Evolutionary conservation across 805 yeast species (phyloP).

Genomic region (Schwanniomyces yamadae): DNA sequence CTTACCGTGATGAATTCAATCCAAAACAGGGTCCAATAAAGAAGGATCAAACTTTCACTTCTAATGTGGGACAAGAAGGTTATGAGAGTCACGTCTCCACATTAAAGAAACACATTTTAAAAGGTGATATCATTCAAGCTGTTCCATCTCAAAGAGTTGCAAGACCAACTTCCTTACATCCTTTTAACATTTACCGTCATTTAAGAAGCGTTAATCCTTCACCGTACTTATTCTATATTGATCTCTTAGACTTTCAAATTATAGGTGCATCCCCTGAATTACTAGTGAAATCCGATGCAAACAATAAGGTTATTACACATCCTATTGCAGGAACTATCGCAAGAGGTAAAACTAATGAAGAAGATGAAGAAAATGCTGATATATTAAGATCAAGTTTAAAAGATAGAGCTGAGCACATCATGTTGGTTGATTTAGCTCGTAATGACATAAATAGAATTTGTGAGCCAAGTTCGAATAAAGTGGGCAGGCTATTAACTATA

Average conservation of each 20-base stretch:
- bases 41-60: conserved; percentile 65
- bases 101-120: conserved; percentile 76
- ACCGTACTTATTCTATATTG: conserved; percentile 93
- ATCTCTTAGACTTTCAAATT: conserved; percentile 85
- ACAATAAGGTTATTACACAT: conserved; percentile 81
- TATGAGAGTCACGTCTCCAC: conserved; percentile 78
- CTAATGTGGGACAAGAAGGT: conserved; percentile 92
- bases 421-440: conserved; percentile 97
- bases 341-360: conserved; percentile 88
- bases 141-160: conserved; percentile 98
- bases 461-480: conserved; percentile 77
- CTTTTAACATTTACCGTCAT: conserved; percentile 94
- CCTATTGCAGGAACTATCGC: conserved; percentile 97
- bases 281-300: conserved; percentile 73
- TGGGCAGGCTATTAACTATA: conserved; percentile 83
- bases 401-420: conserved; percentile 97
- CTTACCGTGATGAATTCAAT: conserved; percentile 43
- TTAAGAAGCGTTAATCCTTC: conserved; percentile 95
- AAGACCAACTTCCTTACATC: conserved; percentile 92
- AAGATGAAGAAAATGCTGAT: conserved; percentile 81
- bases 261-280: conserved; percentile 98
- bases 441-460: conserved; percentile 96
- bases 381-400: conserved; percentile 73
- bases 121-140: conserved; percentile 95
- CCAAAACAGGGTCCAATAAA: conserved; percentile 78